A percentile compares a stretch with the other conserved stretches of the same genome.
Conservation (phyloP, 2,329 filamentous ascomycete species). For the Fusarium sulawesiense region DNA sequence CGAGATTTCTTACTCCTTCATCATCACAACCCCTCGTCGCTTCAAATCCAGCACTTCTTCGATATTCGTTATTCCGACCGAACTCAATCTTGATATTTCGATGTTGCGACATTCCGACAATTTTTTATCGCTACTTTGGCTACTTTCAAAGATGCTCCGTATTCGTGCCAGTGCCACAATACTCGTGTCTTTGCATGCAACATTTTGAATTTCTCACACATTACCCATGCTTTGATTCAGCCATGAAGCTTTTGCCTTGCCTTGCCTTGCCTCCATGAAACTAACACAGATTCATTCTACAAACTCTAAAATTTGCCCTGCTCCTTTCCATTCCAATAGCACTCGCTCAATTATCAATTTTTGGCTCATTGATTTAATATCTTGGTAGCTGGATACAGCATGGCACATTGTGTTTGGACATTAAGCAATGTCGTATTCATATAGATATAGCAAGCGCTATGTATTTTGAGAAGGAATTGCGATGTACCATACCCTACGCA, state of each 20-base stretch:
- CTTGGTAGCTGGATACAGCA: not conserved
- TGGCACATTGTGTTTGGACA: not conserved
- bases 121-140: not conserved
- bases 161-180: conserved; percentile 20
- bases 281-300: not conserved
- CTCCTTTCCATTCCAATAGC: not conserved
- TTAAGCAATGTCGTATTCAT: not conserved
- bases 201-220: not conserved
- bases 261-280: not conserved
- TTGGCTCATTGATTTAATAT: no score
- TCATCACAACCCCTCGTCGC: conserved; percentile 23
- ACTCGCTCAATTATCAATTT: not conserved
- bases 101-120: not conserved
- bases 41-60: not conserved
- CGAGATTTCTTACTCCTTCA: conserved; percentile 36
- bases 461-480: not conserved
- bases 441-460: conserved; percentile 16
- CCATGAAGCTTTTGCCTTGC: not conserved
- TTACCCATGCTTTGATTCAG: not conserved
- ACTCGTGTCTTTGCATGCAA: not conserved
- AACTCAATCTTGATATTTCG: not conserved
- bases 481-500: not conserved
- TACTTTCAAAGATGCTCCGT: not conserved
- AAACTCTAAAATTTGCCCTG: not conserved
- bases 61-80: not conserved